Conservation (phyloP, 1,139 yeast species). For the Yamadazyma membranifaciens region DNA sequence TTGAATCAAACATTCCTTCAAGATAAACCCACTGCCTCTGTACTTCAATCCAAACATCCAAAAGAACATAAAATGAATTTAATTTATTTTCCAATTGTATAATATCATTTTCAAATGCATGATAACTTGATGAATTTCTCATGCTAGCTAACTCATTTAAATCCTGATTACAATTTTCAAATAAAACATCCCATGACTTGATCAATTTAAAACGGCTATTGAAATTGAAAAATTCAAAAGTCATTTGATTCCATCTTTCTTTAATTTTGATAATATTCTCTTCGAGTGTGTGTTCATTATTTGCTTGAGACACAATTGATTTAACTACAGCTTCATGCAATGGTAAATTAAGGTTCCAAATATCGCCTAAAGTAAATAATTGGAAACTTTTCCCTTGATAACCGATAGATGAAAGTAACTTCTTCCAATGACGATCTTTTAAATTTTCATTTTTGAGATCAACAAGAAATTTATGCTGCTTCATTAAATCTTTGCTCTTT, state of each 20-base stretch:
- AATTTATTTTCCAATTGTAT: slow-evolving; percentile 56
- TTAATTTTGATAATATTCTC: slow-evolving; percentile 50
- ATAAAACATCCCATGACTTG: slow-evolving; percentile 65
- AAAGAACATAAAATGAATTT: slow-evolving; percentile 47
- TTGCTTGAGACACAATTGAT: slow-evolving; percentile 60
- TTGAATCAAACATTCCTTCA: slow-evolving; percentile 70
- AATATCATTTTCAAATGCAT: slow-evolving; percentile 61
- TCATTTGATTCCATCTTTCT: slow-evolving; percentile 45
- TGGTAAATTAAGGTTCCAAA: slow-evolving; percentile 56
- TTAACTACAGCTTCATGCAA: slow-evolving; percentile 48
- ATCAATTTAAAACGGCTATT: slow-evolving; percentile 56
- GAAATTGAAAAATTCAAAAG: slow-evolving; percentile 58
- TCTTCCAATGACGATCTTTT: slow-evolving; percentile 69
- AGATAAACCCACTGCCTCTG: slow-evolving; percentile 90
- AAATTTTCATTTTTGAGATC: slow-evolving; percentile 59
- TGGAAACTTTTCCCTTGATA: slow-evolving; percentile 15
- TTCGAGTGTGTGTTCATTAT: slow-evolving; percentile 69
- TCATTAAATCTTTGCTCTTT: slow-evolving; percentile 39
- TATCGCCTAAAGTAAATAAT: slow-evolving; percentile 51
- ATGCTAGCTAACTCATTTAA: slow-evolving; percentile 64
- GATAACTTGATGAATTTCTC: slow-evolving; percentile 66
- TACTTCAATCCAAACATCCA: slow-evolving; percentile 78
- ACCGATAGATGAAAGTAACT: slow-evolving; percentile 38
- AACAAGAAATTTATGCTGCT: slow-evolving; percentile 37
- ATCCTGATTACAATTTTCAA: slow-evolving; percentile 61